Conservation (phyloP, 441 rosid species). For the Brassica balearica region DNA sequence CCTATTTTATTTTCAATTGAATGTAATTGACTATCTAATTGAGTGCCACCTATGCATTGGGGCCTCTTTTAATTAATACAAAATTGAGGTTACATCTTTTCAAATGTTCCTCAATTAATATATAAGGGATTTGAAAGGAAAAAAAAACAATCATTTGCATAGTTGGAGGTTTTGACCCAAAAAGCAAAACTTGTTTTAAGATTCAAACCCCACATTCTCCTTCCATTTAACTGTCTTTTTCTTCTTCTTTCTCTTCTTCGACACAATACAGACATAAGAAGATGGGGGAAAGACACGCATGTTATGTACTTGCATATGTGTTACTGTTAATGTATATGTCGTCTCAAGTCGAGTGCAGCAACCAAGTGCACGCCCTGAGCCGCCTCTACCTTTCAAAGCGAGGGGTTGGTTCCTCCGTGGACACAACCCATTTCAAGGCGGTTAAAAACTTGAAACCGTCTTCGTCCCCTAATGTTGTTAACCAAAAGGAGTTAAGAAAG, state of each 20-base stretch:
- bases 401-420: constrained; percentile 44
- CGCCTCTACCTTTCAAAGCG: constrained; percentile 52
- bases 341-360: constrained; percentile 48
- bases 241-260: constrained; percentile 20
- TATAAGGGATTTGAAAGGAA: neutral
- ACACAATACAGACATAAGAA: neutral
- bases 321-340: constrained; percentile 36
- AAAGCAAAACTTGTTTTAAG: constrained; percentile 1
- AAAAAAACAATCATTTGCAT: constrained; percentile 41
- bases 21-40: too few relatives aligned
- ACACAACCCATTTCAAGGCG: constrained; percentile 43
- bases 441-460: constrained; percentile 35
- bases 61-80: too few relatives aligned
- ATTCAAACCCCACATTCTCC: constrained; percentile 22
- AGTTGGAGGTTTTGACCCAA: constrained; percentile 31
- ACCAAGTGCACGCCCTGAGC: constrained; percentile 51
- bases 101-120: too few relatives aligned
- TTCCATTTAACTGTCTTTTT: constrained; percentile 32
- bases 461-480: constrained; percentile 7
- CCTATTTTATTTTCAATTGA: too few relatives aligned
- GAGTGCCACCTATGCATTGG: too few relatives aligned
- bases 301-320: constrained; percentile 27
- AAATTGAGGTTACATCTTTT: too few relatives aligned
- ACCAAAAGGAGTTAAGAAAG: constrained; percentile 55
- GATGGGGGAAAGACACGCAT: constrained; percentile 40